Evolutionary conservation across 306 rosid genomes (phyloP).

Genomic region (Pyrus pyrifolia): DNA sequence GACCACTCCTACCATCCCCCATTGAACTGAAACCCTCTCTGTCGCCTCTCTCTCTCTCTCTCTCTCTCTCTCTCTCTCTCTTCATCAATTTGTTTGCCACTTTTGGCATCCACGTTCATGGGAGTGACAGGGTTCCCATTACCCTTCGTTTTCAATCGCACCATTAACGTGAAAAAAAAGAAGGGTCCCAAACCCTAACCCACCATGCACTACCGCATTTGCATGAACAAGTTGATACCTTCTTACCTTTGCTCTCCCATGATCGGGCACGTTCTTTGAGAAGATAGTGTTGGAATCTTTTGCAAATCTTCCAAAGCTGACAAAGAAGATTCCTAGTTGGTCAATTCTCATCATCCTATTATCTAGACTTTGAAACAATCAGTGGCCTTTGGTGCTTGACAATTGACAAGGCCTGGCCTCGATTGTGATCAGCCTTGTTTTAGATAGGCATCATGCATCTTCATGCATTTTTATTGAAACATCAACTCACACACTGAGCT

Average conservation of each 20-base stretch:
- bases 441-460: background rate
- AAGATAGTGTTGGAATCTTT: slow-evolving; percentile 64
- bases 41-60: no score
- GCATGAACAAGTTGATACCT: slow-evolving; percentile 31
- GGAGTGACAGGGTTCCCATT: slow-evolving; percentile 37
- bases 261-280: slow-evolving; percentile 8
- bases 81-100: slow-evolving; percentile 25
- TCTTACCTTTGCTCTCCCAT: background rate
- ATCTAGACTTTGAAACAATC: background rate
- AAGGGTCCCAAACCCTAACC: slow-evolving; percentile 41
- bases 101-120: slow-evolving; percentile 46
- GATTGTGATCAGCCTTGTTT: background rate
- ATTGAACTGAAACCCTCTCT: background rate
- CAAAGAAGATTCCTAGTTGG: slow-evolving; percentile 54
- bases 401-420: slow-evolving; percentile 1
- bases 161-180: background rate
- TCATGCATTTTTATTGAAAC: background rate
- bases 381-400: slow-evolving; percentile 28
- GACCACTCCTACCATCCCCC: background rate
- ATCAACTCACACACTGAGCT: background rate
- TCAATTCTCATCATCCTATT: slow-evolving; percentile 6
- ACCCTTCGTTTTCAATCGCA: slow-evolving; percentile 4
- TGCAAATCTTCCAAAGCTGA: slow-evolving; percentile 35
- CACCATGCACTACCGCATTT: slow-evolving; percentile 5
- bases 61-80: slow-evolving; percentile 18